Base-by-base conservation (phyloP, 768 basidiomycete species). In the Cytidiella melzeri region DNA sequence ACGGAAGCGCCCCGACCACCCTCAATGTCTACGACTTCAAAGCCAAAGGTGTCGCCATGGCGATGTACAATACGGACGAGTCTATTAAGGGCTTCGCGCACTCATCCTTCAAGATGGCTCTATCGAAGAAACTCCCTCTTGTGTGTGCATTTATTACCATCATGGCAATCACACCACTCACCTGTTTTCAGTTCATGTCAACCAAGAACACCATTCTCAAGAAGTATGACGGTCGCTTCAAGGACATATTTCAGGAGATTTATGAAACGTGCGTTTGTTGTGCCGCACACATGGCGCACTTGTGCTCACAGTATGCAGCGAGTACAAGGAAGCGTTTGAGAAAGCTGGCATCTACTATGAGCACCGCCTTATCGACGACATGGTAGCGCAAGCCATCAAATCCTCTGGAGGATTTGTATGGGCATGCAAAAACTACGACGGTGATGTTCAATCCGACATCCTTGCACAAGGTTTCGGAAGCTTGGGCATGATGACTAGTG, bases 1-100 rank as follows among this genome's bases (percentile, higher is more conserved):
- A 86, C 53, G 91, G 93, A 12, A 73, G 79, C n/a, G 67, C 76
- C 24, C 73, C 72, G 36, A 86, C 80, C 9, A 71, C 72, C 12
- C 68, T 97, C 63, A 73, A 94, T 55, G 92, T 99, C 36, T 98
- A 90, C 60, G 85, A 97, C 69, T 99, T 97, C 75, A 83, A 89
- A 67, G 91, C 85, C 23, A 78, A 77, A 49, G 96, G 96, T 57
- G 90, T 97, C 26, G 94, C 93, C 3, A 81, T 99, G 79, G 79
- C 84, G 63, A 98, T 98, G 96, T 97, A 98, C 73, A 97, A 97
- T 71, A 97, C 93, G 5, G 92, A 97, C 56, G 92, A 95, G 85
- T 93, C 89, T 1, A 97, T 99, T 60, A 74, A 73, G 15, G 95
- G 95, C 19, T 99, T 99, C 63, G 95, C 96, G 1, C 95, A 99